These are phyloP conservation scores for Chloris gayana DNA, from an alignment of 176 grass and related monocot genomes.

Conservation along the genomic window DNA sequence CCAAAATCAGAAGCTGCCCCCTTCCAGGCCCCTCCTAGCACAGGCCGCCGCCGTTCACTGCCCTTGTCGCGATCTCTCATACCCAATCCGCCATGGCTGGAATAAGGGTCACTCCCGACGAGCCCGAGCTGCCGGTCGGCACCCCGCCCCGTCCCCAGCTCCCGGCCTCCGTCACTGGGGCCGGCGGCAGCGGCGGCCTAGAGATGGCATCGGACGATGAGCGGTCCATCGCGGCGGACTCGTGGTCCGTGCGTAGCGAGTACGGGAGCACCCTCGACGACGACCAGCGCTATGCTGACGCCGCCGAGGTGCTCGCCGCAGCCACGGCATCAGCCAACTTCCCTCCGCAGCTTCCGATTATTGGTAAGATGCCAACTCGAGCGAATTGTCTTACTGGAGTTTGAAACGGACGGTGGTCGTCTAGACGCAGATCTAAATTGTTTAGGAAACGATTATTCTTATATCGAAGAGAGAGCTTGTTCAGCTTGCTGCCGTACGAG, in stretches of 20 bases:
- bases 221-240: conserved; percentile 91
- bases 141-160: conserved; percentile 53
- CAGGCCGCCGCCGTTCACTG: conserved; percentile 2
- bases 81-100: conserved; percentile 58
- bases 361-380: conserved; percentile 44
- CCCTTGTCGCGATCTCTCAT: conserved; percentile 31
- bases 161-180: conserved; percentile 19
- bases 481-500: background rate
- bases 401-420: background rate
- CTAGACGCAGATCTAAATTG: conserved; percentile 35
- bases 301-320: conserved; percentile 63
- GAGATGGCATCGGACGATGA: conserved; percentile 90
- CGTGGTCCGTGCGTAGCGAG: conserved; percentile 97
- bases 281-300: conserved; percentile 91
- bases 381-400: background rate
- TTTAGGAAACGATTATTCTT: background rate
- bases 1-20: background rate
- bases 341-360: conserved; percentile 83
- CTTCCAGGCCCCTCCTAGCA: background rate
- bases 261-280: conserved; percentile 97
- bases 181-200: conserved; percentile 40
- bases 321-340: conserved; percentile 58
- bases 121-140: conserved; percentile 50
- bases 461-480: background rate
- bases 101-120: conserved; percentile 57